phyloP scores from a whole-genome alignment of 768 basidiomycete genomes.

The Cystoderma amianthinum region DNA sequence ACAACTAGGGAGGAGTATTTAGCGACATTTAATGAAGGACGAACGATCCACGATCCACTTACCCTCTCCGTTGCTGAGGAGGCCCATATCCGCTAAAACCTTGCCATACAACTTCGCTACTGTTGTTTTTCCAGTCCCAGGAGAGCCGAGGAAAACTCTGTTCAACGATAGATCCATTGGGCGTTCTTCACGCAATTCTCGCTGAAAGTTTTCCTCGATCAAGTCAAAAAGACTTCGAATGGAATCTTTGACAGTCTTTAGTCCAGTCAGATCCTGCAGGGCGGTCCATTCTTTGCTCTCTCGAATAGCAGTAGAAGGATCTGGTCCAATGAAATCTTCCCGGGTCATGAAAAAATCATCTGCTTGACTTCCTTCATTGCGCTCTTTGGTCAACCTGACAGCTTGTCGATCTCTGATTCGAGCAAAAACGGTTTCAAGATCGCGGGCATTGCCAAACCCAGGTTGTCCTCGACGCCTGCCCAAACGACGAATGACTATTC shows the following conservation, averaged over 20 bases:
- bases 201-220: constrained; percentile 47
- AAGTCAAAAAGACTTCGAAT: constrained; percentile 38
- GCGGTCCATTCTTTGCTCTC: constrained; percentile 43
- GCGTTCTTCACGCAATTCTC: constrained; percentile 50
- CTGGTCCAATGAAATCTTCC: constrained; percentile 61
- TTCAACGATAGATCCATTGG: constrained; percentile 52
- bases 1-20: constrained; percentile 33
- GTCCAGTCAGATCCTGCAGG: constrained; percentile 46
- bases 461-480: constrained; percentile 50
- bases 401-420: constrained; percentile 48
- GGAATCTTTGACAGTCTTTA: constrained; percentile 49
- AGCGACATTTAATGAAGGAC: background rate
- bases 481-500: constrained; percentile 53
- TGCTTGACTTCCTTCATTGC: constrained; percentile 25
- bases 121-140: constrained; percentile 69
- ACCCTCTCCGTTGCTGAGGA: constrained; percentile 76
- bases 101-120: constrained; percentile 64
- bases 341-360: constrained; percentile 45
- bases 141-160: constrained; percentile 59
- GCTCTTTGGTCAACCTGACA: constrained; percentile 32
- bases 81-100: constrained; percentile 49
- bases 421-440: constrained; percentile 42
- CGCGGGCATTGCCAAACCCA: constrained; percentile 67
- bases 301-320: constrained; percentile 42
- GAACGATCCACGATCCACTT: constrained; percentile 2